phyloP scores from a whole-genome alignment of 768 basidiomycete genomes.

The Macrolepiota dolichaula region DNA sequence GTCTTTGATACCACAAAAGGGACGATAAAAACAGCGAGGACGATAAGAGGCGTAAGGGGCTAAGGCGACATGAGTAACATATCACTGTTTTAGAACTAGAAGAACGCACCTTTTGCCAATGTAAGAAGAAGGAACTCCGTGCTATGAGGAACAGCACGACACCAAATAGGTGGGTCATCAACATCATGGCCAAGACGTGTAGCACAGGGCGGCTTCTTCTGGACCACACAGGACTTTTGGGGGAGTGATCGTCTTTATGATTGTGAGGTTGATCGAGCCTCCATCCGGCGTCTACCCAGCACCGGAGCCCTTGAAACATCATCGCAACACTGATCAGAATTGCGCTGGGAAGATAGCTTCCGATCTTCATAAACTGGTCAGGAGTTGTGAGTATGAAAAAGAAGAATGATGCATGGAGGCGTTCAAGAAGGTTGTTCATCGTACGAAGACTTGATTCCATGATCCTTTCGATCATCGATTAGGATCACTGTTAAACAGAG shows the following conservation, averaged over 20 bases:
- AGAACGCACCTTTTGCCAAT: conserved; percentile 34
- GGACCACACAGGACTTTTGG: conserved; percentile 31
- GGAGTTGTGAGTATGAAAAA: conserved; percentile 78
- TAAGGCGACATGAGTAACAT: conserved; percentile 5
- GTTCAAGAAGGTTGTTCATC: conserved; percentile 91
- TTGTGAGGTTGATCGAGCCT: conserved; percentile 15
- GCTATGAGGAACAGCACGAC: conserved; percentile 45
- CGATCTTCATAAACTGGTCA: conserved; percentile 81
- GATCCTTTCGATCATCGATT: conserved; percentile 41
- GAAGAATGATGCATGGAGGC: conserved; percentile 97
- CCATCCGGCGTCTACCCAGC: conserved; percentile 73
- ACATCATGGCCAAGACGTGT: conserved; percentile 48
- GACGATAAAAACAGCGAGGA: conserved; percentile 21
- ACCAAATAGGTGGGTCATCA: conserved; percentile 55
- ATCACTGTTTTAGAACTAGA: not conserved
- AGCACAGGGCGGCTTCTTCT: conserved; percentile 53
- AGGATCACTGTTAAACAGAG: not conserved
- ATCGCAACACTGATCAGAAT: conserved; percentile 81
- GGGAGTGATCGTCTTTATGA: conserved; percentile 17
- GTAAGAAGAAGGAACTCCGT: conserved; percentile 41
- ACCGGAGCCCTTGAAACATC: conserved; percentile 77
- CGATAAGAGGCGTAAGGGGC: conserved; percentile 5
- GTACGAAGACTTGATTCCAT: conserved; percentile 88
- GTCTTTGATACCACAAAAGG: conserved; percentile 29
- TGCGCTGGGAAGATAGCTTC: conserved; percentile 84